phyloP scores from a whole-genome alignment of 2,329 filamentous ascomycete genomes.

The Ascochyta viciae-villosae region DNA sequence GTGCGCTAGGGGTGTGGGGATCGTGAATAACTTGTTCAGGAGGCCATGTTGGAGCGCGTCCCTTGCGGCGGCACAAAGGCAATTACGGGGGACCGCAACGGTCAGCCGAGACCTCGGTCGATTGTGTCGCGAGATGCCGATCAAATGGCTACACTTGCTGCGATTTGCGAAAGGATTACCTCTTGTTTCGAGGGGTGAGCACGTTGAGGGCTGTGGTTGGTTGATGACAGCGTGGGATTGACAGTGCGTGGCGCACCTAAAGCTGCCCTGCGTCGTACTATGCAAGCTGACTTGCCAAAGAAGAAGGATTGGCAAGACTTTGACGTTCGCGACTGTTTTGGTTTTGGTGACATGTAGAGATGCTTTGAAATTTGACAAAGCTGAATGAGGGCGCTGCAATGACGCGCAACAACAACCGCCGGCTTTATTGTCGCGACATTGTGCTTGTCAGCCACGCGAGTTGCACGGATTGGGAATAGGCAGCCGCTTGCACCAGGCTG shows the following conservation, averaged over 20 bases:
- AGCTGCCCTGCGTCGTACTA: slow-evolving; percentile 6
- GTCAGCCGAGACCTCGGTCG: slow-evolving; percentile 31
- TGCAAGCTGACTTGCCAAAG: slow-evolving; percentile 6
- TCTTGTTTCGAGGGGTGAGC: slow-evolving; percentile 15
- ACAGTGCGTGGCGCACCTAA: slow-evolving; percentile 19
- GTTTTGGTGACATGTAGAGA: background rate
- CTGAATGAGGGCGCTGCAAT: slow-evolving; percentile 18
- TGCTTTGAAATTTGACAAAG: slow-evolving; percentile 10
- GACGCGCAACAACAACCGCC: slow-evolving; percentile 33
- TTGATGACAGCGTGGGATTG: slow-evolving; percentile 15
- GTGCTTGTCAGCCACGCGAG: slow-evolving; percentile 42
- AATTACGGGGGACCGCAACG: slow-evolving; percentile 35
- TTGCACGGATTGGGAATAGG: slow-evolving; percentile 30
- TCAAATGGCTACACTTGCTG: background rate
- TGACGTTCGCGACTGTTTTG: background rate
- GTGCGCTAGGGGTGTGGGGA: slow-evolving; percentile 33
- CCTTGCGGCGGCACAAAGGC: slow-evolving; percentile 25
- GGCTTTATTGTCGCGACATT: slow-evolving; percentile 23
- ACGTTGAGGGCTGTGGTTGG: slow-evolving; percentile 28
- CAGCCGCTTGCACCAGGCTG: slow-evolving; percentile 40
- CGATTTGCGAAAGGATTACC: background rate
- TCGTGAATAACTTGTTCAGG: slow-evolving; percentile 15
- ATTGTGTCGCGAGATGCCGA: slow-evolving; percentile 12
- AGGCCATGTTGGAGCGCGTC: slow-evolving; percentile 12
- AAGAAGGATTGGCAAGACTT: slow-evolving; percentile 1